These are phyloP conservation scores for Phylloporus sp. DNA, from an alignment of 768 basidiomycete species.

Conservation along the genomic window DNA sequence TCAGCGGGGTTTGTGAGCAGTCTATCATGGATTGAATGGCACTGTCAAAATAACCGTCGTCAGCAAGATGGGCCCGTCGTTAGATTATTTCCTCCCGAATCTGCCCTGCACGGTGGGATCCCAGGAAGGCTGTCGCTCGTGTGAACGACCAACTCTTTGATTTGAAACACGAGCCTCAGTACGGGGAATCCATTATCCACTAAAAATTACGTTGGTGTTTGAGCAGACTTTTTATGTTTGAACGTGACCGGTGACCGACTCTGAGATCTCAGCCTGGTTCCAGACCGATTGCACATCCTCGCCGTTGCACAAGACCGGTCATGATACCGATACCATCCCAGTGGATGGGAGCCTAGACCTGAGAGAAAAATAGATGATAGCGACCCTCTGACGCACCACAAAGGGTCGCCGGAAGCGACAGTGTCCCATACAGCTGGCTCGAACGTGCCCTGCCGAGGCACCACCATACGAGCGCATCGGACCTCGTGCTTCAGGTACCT, in stretches of 20 bases:
- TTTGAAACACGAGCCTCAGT: background rate
- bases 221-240: conserved; percentile 11
- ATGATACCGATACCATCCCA: background rate
- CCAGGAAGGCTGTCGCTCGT: conserved; percentile 7
- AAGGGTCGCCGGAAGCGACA: conserved; percentile 1
- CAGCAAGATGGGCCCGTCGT: background rate
- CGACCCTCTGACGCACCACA: background rate
- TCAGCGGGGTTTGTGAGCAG: conserved; percentile 15
- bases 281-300: background rate
- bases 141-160: conserved; percentile 10
- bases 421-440: background rate
- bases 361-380: background rate
- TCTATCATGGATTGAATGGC: conserved; percentile 3
- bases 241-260: background rate
- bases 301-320: background rate
- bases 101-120: background rate
- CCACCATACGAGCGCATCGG: background rate
- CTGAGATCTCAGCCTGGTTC: background rate
- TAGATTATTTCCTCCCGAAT: conserved; percentile 7
- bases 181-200: conserved; percentile 1
- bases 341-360: background rate
- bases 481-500: background rate
- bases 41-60: conserved; percentile 12
- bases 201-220: conserved; percentile 14
- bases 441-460: background rate